Evolutionary conservation across 306 rosid genomes (phyloP).

Genomic region (Quercus wislizeni): DNA sequence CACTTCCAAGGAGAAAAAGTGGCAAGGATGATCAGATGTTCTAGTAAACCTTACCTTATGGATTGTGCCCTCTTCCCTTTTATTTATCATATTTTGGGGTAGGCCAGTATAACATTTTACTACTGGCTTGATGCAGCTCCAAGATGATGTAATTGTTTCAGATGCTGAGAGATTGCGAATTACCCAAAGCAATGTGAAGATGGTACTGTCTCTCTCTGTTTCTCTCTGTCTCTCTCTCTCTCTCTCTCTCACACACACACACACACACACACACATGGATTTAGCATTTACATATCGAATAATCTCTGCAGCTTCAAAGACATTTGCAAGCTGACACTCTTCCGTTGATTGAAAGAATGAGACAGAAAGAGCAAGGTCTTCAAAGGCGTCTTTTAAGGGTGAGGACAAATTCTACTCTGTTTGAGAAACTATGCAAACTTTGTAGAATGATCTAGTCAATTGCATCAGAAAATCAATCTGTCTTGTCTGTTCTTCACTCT

Average conservation of each 20-base stretch:
- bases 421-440: slow-evolving; percentile 1
- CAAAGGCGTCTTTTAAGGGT: slow-evolving; percentile 90
- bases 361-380: slow-evolving; percentile 88
- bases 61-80: neutral
- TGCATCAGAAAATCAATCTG: neutral
- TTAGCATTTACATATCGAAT: slow-evolving; percentile 4
- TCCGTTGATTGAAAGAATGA: slow-evolving; percentile 84
- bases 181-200: slow-evolving; percentile 95
- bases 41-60: neutral
- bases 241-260: neutral
- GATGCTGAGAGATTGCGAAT: slow-evolving; percentile 86
- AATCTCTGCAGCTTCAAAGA: slow-evolving; percentile 76
- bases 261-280: too few species aligned
- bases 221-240: neutral
- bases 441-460: slow-evolving; percentile 7
- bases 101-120: neutral
- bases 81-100: neutral
- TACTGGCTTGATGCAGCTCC: slow-evolving; percentile 56
- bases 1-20: neutral
- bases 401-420: slow-evolving; percentile 22
- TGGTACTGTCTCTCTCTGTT: slow-evolving; percentile 43
- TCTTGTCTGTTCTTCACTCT: neutral
- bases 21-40: neutral
- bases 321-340: slow-evolving; percentile 94
- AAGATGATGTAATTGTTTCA: slow-evolving; percentile 93